Evolutionary conservation across 768 basidiomycete species (phyloP), one percentile per base, ranked within the genome.

Genomic region (Tulasnella sp.): DNA sequence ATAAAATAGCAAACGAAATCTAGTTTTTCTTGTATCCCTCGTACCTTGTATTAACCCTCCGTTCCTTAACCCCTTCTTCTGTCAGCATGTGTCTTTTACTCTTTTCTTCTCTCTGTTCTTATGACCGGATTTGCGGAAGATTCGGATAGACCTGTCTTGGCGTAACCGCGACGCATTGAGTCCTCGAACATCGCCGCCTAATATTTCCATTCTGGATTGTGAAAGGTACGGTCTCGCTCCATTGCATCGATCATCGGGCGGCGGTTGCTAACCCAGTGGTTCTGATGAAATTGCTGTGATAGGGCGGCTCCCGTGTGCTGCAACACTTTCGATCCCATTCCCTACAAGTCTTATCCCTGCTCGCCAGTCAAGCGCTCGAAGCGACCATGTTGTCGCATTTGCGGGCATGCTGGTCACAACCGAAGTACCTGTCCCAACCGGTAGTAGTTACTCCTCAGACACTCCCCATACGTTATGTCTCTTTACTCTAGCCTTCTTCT

Each of bases 321-420:
- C 46, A 46, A 46, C 46, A 46, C 46, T 46, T 46, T 46, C 46
- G 46, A 46, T 46, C 46, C 46, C 46, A 18, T 46, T 54, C 54
- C n/a, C 54, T n/a, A 7, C 54, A 54, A 22, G 54, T 54, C 54
- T 73, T 44, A 41, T 75, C 41, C 75, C 34, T 37, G 3, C 18
- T n/a, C 41, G 48, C 6, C 34, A 48, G n/a, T 37, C 41, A 75
- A 75, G 75, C 50, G 50, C 20, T 50, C 50, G 50, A 50, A 50
- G 50, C 50, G 50, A 50, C 50, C 50, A 50, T 75, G 34, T 31
- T 75, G 75, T 42, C 14, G 75, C 41, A 75, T 75, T 48, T 75
- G 75, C 31, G 34, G 75, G 16, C 75, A 28, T 28, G 12, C 75
- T n/a, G 75, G 75, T 44, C 75, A 75, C 40, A 75, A 75, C 41